Percentiles rank a stretch among this genome's conserved stretches.
Evolutionary conservation across 225 moss, liverwort and hornwort genomes (phyloP).

Genomic region (Anthoceros angustus): DNA sequence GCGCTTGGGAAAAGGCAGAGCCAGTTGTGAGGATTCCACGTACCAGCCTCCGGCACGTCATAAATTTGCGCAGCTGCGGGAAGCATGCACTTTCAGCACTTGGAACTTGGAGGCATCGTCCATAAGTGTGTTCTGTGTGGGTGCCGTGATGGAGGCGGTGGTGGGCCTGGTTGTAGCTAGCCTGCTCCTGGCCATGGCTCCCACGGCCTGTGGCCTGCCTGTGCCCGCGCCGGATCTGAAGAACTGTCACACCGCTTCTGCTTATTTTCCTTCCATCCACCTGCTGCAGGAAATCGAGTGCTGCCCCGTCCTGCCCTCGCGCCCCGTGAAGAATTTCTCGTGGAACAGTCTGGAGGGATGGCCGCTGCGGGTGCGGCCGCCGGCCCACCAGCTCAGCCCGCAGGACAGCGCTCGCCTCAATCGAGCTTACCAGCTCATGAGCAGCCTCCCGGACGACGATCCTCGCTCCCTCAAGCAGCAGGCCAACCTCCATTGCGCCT

Average conservation of each 20-base stretch:
- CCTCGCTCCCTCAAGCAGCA: not conserved
- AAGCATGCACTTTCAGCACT: no score
- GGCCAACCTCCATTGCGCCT: not conserved
- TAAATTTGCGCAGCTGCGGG: no score
- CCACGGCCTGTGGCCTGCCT: no score
- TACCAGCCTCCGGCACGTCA: no score
- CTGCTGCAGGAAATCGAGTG: not conserved
- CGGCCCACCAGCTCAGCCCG: not conserved
- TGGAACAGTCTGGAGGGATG: not conserved
- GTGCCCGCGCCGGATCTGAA: not conserved
- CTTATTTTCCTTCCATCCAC: not conserved
- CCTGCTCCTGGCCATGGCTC: no score
- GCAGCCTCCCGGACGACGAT: not conserved
- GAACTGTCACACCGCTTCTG: not conserved
- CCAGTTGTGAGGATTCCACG: no score
- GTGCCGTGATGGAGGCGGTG: no score
- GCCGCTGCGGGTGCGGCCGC: not conserved
- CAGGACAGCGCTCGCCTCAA: not conserved
- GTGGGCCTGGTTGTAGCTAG: no score
- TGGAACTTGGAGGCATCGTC: no score
- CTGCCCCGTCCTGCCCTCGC: not conserved
- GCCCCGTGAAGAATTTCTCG: not conserved
- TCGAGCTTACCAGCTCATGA: not conserved
- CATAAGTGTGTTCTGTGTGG: no score
- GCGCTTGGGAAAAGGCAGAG: no score